These are phyloP conservation scores for Monosporozyma aquatica DNA, from an alignment of 805 yeast species.

Conservation along the genomic window DNA sequence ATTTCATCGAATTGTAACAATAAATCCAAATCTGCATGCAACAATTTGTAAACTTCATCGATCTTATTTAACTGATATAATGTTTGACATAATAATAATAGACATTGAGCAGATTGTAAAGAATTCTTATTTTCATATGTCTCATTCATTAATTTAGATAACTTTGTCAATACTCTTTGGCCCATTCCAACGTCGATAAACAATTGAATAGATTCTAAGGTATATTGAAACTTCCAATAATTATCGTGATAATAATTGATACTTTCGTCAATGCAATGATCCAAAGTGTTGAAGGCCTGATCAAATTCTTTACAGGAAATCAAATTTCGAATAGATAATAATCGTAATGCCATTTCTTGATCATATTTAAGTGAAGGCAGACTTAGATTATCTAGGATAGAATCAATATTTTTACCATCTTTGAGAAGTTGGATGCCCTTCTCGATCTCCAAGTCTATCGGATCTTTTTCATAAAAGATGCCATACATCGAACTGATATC, in stretches of 20 bases:
- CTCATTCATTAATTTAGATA: constrained; percentile 41
- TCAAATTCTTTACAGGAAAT: constrained; percentile 26
- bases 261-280: constrained; percentile 16
- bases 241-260: constrained; percentile 21
- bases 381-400: constrained; percentile 32
- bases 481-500: constrained; percentile 13
- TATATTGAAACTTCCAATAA: constrained; percentile 23
- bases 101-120: constrained; percentile 38
- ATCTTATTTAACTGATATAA: constrained; percentile 35
- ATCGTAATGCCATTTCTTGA: constrained; percentile 35
- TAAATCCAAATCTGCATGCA: constrained; percentile 6
- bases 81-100: constrained; percentile 38
- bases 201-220: constrained; percentile 18
- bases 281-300: constrained; percentile 22
- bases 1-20: constrained; percentile 6
- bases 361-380: constrained; percentile 27
- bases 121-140: constrained; percentile 41
- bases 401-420: constrained; percentile 34
- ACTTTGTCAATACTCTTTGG: constrained; percentile 40
- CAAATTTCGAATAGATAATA: constrained; percentile 33
- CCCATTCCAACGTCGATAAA: constrained; percentile 37
- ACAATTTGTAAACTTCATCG: constrained; percentile 29
- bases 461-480: neutral
- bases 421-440: constrained; percentile 3
- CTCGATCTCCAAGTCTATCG: constrained; percentile 9